Conservation (phyloP, 495 filamentous ascomycete genomes). For the Hapsidospora chrysogenum region DNA sequence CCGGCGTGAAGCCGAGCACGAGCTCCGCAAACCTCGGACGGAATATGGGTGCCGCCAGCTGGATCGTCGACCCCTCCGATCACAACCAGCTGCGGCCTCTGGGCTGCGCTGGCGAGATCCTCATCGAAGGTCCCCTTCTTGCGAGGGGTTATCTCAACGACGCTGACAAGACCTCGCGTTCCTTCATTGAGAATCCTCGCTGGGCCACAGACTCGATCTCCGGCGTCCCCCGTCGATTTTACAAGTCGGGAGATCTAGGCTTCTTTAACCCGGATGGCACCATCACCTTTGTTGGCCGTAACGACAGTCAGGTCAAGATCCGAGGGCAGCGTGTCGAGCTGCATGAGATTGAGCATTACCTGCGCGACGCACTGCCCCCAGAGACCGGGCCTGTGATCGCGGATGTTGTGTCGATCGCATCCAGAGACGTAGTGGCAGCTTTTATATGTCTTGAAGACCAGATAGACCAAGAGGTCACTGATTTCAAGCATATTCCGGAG, state of each 20-base stretch:
- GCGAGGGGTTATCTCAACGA: conserved; percentile 20
- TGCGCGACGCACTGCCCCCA: not conserved
- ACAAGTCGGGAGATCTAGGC: conserved; percentile 49
- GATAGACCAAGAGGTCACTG: no score
- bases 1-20: no score
- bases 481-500: no score
- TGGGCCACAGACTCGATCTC: conserved; percentile 11
- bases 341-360: conserved; percentile 6
- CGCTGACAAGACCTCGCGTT: conserved; percentile 11
- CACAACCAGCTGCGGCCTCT: conserved; percentile 28
- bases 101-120: conserved; percentile 32
- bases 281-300: conserved; percentile 24
- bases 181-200: conserved; percentile 20
- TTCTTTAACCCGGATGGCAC: conserved; percentile 37
- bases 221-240: conserved; percentile 18
- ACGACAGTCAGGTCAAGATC: conserved; percentile 9
- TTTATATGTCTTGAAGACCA: no score
- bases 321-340: conserved; percentile 10
- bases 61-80: conserved; percentile 31
- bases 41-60: conserved; percentile 10
- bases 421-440: no score
- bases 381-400: no score
- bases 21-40: conserved; percentile 4
- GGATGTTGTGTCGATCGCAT: no score
- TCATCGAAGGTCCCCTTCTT: conserved; percentile 29